Base-by-base conservation (phyloP, 2,329 filamentous ascomycete genomes). In the Pleomassaria siparia region DNA sequence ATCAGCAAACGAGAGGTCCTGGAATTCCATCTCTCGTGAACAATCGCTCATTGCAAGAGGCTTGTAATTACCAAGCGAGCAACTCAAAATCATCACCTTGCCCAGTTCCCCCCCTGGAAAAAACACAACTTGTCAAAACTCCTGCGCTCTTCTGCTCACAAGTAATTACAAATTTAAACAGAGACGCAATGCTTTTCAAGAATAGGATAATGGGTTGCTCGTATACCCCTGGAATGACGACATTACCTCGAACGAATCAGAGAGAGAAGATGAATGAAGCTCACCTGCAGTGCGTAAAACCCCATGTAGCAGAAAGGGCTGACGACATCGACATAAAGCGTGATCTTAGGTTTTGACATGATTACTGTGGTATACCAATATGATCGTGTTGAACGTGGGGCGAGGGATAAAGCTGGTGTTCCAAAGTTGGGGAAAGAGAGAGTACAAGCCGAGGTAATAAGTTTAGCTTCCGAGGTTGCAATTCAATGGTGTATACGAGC, bases 271-370 rank as follows among this genome's bases (percentile, higher is more conserved):
- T 18, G 43, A 20, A 26, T 43, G 25, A 37, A 21, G 6, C 10
- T 24, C 70, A 82, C 81, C 62, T 74, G 71, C 22, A 80, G 63
- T 26, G 82, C 66, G 56, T 80, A 76, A 61, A 82, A 85, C 2
- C 78, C 82, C 46, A 83, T 72, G 56, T 84, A 85, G 1, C 74
- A 79, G 63, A 85, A 85, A 0, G 82, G 82, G 50, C 76, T 80
- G 20, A 85, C 74, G 10, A 82, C 72, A 67, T 85, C 82, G 37
- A 84, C 63, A 55, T 80, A 84, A 12, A 85, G 69, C 0, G 77
- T 82, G 43, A 85, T 72, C 58, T 77, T 77, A 3, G 77, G 73
- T 36, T 64, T 68, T 18, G 73, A 56, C 76, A 80, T 80, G 10
- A 15, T 37, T 18, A 37, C 18, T 37, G n/a, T 6, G 7, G 20